Evolutionary conservation across 352 stramenopile genomes (phyloP).

Genomic region (Globisporangium abappressorium): DNA sequence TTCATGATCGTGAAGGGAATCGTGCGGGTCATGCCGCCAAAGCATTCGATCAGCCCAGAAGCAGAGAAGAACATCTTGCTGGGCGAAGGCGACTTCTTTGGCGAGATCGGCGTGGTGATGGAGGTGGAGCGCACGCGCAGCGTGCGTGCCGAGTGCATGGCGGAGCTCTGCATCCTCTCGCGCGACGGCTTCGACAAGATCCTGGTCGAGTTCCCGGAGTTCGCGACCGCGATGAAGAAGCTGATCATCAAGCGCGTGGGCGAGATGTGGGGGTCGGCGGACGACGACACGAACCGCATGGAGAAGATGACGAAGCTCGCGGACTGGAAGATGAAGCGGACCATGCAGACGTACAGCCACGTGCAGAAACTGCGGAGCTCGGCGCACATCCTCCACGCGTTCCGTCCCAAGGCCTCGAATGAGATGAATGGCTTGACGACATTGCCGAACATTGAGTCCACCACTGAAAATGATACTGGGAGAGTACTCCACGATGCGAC

Average conservation of each 20-base stretch:
- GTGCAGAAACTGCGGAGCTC: slow-evolving; percentile 42
- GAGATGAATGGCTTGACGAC: neutral
- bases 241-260: slow-evolving; percentile 67
- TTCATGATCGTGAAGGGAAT: slow-evolving; percentile 78
- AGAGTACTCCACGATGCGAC: neutral
- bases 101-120: slow-evolving; percentile 65
- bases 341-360: slow-evolving; percentile 42
- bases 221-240: slow-evolving; percentile 65
- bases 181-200: slow-evolving; percentile 69
- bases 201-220: slow-evolving; percentile 65
- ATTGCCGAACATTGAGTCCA: neutral
- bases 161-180: slow-evolving; percentile 61
- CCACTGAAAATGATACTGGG: neutral
- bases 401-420: neutral
- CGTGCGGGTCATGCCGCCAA: slow-evolving; percentile 49
- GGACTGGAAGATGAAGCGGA: slow-evolving; percentile 64
- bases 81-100: slow-evolving; percentile 64
- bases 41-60: slow-evolving; percentile 23
- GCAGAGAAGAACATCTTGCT: slow-evolving; percentile 48
- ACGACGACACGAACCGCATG: slow-evolving; percentile 33
- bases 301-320: slow-evolving; percentile 67
- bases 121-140: slow-evolving; percentile 61
- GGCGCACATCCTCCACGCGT: slow-evolving; percentile 18
- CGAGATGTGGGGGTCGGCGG: slow-evolving; percentile 47
- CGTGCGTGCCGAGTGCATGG: slow-evolving; percentile 62